A percentile compares a stretch with the other conserved stretches of the same genome.
phyloP scores from a whole-genome alignment of 1,139 yeast species.

The Pneumocystis carinii region DNA sequence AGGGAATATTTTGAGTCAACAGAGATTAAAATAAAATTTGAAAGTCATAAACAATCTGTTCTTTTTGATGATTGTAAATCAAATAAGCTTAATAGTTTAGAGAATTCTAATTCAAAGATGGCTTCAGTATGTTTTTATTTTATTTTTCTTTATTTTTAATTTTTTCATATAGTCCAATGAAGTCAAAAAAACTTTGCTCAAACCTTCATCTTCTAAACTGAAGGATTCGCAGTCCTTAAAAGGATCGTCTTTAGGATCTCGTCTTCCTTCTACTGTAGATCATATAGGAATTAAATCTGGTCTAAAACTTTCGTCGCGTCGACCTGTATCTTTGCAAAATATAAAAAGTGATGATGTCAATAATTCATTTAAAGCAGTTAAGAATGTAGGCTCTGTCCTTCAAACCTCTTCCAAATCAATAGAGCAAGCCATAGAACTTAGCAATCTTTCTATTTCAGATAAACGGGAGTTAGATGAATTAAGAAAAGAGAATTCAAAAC shows the following conservation, averaged over 20 bases:
- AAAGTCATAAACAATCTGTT: constrained; percentile 17
- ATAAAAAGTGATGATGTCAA: not conserved
- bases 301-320: not conserved
- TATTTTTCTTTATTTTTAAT: not conserved
- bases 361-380: not conserved
- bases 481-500: constrained; percentile 37
- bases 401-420: constrained; percentile 11
- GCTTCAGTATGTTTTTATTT: not conserved
- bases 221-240: not conserved
- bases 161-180: not conserved
- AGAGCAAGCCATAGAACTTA: constrained; percentile 18
- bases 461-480: constrained; percentile 38
- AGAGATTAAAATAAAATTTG: constrained; percentile 34
- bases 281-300: not conserved
- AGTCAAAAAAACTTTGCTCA: not conserved
- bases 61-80: not conserved
- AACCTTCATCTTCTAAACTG: not conserved
- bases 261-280: not conserved
- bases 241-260: not conserved
- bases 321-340: not conserved
- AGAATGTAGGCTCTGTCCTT: constrained; percentile 11
- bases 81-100: constrained; percentile 7
- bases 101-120: constrained; percentile 13
- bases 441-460: constrained; percentile 24
- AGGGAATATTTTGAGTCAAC: constrained; percentile 43